A percentile compares a stretch with the other conserved stretches of the same genome.
phyloP scores from a whole-genome alignment of 208 protist species.

The Wallacemonas sp. region DNA sequence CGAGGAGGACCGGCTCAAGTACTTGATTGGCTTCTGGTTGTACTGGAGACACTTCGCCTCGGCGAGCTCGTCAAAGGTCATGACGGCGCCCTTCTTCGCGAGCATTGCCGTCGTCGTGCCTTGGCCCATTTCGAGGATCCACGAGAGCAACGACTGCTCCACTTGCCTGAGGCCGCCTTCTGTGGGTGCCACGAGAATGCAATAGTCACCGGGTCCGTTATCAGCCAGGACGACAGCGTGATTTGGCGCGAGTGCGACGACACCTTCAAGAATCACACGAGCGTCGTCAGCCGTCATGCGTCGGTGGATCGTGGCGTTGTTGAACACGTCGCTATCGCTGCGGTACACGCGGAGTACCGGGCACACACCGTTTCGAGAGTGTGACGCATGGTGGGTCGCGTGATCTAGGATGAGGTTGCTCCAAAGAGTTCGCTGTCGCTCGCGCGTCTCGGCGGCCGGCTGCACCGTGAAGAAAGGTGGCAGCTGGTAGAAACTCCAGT shows the following conservation, averaged over 20 bases:
- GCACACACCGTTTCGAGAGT: constrained; percentile 12
- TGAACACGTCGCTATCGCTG: constrained; percentile 72
- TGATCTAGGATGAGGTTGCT: constrained; percentile 71
- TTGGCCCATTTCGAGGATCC: constrained; percentile 72
- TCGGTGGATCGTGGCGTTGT: constrained; percentile 58
- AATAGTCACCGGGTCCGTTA: constrained; percentile 34
- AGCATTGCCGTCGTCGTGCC: constrained; percentile 79
- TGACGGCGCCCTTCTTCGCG: constrained; percentile 73
- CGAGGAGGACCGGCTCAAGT: constrained; percentile 29
- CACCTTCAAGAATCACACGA: constrained; percentile 54
- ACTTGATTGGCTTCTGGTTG: constrained; percentile 31
- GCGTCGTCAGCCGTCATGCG: constrained; percentile 52
- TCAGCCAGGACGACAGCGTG: constrained; percentile 38
- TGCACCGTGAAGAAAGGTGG: constrained; percentile 88
- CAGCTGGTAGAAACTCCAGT: constrained; percentile 80
- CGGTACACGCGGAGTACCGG: constrained; percentile 65
- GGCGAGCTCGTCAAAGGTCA: constrained; percentile 88
- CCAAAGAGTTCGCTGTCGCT: constrained; percentile 66
- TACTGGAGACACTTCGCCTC: constrained; percentile 46
- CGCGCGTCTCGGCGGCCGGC: constrained; percentile 48
- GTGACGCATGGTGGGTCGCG: constrained; percentile 57
- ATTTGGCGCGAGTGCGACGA: constrained; percentile 59
- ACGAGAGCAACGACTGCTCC: constrained; percentile 68
- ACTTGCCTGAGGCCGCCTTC: constrained; percentile 62
- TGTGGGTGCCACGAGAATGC: constrained; percentile 71